Percentiles rank a stretch among this genome's conserved stretches.
Evolutionary conservation across 129 eudicot species (phyloP).

Genomic region (Centella asiatica): DNA sequence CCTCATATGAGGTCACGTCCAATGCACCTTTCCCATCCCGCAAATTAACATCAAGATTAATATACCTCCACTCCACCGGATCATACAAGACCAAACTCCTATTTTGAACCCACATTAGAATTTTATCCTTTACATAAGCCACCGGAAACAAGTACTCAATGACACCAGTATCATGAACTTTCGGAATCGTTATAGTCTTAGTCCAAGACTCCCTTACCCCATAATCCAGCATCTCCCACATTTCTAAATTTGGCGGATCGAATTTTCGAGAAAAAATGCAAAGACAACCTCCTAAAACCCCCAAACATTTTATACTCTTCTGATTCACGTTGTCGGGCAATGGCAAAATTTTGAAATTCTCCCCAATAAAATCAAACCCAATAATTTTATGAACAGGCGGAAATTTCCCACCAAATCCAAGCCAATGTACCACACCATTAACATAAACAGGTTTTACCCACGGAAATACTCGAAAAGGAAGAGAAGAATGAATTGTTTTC

Average conservation of each 20-base stretch:
- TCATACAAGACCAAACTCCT: background rate
- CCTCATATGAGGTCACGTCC: conserved; percentile 1
- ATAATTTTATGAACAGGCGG: background rate
- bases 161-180: background rate
- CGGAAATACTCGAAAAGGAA: conserved; percentile 7
- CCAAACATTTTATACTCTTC: conserved; percentile 4
- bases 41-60: background rate
- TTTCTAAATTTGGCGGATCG: background rate
- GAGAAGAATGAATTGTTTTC: background rate
- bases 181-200: background rate
- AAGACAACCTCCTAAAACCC: conserved; percentile 2
- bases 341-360: background rate
- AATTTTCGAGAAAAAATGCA: background rate
- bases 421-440: conserved; percentile 12
- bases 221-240: conserved; percentile 12
- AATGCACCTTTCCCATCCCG: background rate
- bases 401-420: conserved; percentile 10
- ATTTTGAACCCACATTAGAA: background rate
- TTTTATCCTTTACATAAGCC: background rate
- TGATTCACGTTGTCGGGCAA: background rate
- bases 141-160: background rate
- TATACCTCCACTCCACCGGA: background rate
- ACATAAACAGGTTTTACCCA: conserved; percentile 3
- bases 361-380: conserved; percentile 4
- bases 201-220: conserved; percentile 8